Base-by-base conservation (phyloP, 768 basidiomycete genomes). In the Tulasnella sp. region DNA sequence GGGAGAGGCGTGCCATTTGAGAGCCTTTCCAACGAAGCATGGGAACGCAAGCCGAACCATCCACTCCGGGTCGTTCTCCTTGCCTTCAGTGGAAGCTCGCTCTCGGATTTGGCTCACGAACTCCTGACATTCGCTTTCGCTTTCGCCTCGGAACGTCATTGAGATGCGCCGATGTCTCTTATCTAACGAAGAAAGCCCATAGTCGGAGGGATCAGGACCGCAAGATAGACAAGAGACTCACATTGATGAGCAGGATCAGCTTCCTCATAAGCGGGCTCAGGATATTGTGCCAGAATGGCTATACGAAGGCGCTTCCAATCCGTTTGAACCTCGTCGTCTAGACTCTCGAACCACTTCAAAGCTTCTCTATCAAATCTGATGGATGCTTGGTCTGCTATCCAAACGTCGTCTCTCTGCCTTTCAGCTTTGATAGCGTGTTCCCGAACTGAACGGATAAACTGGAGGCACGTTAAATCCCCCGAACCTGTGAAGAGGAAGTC, bases 11-110 rank as follows among this genome's bases (percentile, higher is more conserved):
- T 74, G 72, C 34, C 34, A 74, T 37, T 44, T 37, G 8, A 74
- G 72, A 37, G 72, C 72, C 34, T 74, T 44, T 18, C 72, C 72
- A 44, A 74, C 6, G 37, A 74, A 74, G 31, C 72, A 74, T 28
- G 72, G 72, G 42, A 44, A 40, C 8, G 42, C 72, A 3, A 28
- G 42, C 22, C 42, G 37, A 37, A 74, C 42, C 37, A 74, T 74
- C 72, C 72, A 74, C 22, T 37, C 72, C 37, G 34, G 20, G 16
- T 74, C 72, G 34, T 44, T 7, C 20, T 74, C 37, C 72, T 74
- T 74, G 37, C 72, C 72, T 18, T 37, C 72, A 28, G 34, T 34
- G 37, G 40, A 4, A 8, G n/a, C 72, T 44, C 72, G 72, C 72
- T 74, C 1, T 20, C 72, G 72, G 72, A 74, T 44, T 37, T 40